Base-by-base conservation (phyloP, 768 basidiomycete species). In the Collybia mongolica region DNA sequence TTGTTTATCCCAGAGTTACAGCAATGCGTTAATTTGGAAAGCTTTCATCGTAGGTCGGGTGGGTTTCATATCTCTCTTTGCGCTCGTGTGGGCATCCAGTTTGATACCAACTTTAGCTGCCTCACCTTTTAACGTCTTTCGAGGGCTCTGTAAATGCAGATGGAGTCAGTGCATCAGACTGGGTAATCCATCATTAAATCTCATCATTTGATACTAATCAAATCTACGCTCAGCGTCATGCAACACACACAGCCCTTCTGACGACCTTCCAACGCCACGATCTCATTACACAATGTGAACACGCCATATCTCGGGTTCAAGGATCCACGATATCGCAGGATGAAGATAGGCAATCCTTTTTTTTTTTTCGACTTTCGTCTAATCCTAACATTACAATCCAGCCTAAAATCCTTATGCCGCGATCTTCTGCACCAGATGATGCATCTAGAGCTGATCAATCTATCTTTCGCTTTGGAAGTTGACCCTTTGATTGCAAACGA, bases 41-140 rank as follows among this genome's bases (percentile, higher is more conserved):
- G 75, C 82, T 17, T 91, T 90, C 60, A 73, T 88, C 17, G 68
- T 88, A 48, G 84, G 87, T 35, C 77, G 89, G 46, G 89, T 91
- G 67, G 58, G 84, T 54, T 29, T 46, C 43, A 24, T 51, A 18
- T 32, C 54, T 47, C 35, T 12, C 35, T 22, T 26, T 26, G 24
- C 24, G 24, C 24, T 5, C 18, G 44, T 19, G 5, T 0, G 2
- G 52, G 26, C n/a, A 26, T 48, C 29, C 11, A 32, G 17, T 17
- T 22, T 49, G 17, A 46, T 20, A n/a, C 44, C 9, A 40, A 39
- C 36, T 51, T 37, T 59, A 90, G 88, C 71, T 91, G 11, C 88
- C 89, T 23, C 69, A 68, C 14, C 65, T 90, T 19, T 56, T 91
- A 26, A 60, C 69, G 6, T 64, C 61, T n/a, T 84, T 89, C 46